Percentiles rank a stretch among this genome's conserved stretches.
Conservation (phyloP, 352 stramenopile genomes). For the Pythium dissotocum region DNA sequence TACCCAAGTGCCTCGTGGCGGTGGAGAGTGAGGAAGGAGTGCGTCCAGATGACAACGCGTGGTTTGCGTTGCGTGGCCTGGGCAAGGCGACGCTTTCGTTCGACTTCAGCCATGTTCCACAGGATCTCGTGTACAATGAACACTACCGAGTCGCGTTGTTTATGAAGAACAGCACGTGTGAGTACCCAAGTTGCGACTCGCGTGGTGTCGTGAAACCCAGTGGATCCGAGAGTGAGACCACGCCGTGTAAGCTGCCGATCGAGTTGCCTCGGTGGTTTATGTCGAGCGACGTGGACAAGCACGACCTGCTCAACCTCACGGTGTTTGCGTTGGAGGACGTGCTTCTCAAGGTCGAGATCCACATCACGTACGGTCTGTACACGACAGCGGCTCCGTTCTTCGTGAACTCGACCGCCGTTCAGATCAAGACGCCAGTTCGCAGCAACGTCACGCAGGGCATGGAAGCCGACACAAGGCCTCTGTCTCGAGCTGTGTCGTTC, state of each 20-base stretch:
- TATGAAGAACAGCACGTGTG: constrained; percentile 91
- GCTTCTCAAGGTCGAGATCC: constrained; percentile 94
- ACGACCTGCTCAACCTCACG: constrained; percentile 93
- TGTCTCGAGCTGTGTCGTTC: constrained; percentile 86
- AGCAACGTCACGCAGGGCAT: constrained; percentile 78
- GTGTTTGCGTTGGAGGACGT: constrained; percentile 95
- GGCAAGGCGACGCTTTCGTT: constrained; percentile 93
- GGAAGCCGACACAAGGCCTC: constrained; percentile 53
- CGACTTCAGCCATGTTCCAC: constrained; percentile 93
- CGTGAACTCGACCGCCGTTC: constrained; percentile 88
- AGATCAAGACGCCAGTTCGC: constrained; percentile 71
- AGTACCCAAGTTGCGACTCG: constrained; percentile 83
- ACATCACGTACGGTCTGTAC: constrained; percentile 95
- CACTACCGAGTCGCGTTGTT: constrained; percentile 97
- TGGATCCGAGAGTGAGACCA: constrained; percentile 79
- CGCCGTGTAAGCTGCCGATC: constrained; percentile 91
- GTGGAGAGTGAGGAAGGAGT: constrained; percentile 72
- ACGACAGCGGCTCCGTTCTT: constrained; percentile 88
- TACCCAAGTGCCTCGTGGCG: constrained; percentile 28
- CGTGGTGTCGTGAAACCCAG: constrained; percentile 52
- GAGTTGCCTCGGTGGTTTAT: constrained; percentile 92
- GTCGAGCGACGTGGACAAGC: constrained; percentile 89
- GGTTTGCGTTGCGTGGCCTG: constrained; percentile 91
- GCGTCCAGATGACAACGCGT: constrained; percentile 84
- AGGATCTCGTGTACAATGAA: constrained; percentile 92